phyloP scores from a whole-genome alignment of 495 filamentous ascomycete genomes.

The Penicillium macrosclerotiorum region DNA sequence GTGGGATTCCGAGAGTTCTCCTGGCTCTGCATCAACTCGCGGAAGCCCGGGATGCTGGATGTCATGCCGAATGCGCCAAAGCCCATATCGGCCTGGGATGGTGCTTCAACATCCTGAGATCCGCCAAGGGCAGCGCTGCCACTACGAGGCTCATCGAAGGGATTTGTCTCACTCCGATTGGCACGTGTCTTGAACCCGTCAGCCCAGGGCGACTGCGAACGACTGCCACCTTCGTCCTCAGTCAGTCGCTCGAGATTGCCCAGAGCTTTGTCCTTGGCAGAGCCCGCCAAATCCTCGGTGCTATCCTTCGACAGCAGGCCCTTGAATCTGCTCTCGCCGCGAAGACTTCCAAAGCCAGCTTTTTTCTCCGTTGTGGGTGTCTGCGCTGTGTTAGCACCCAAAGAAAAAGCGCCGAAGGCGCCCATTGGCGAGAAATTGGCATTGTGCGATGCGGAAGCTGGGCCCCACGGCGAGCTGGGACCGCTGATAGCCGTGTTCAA shows the following conservation, averaged over 20 bases:
- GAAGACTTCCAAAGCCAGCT: slow-evolving; percentile 60
- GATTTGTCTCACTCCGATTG: slow-evolving; percentile 74
- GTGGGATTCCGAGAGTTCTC: slow-evolving; percentile 59
- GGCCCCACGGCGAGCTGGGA: slow-evolving; percentile 66
- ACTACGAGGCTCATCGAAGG: slow-evolving; percentile 66
- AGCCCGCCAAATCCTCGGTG: slow-evolving; percentile 58
- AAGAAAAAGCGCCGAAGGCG: slow-evolving; percentile 81
- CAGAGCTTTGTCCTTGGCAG: slow-evolving; percentile 52
- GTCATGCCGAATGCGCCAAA: slow-evolving; percentile 78
- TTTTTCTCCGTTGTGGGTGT: slow-evolving; percentile 66
- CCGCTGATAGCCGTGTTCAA: slow-evolving; percentile 48
- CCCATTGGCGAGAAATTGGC: slow-evolving; percentile 69
- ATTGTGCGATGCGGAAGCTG: slow-evolving; percentile 55
- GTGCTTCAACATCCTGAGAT: slow-evolving; percentile 68
- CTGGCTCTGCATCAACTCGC: slow-evolving; percentile 57
- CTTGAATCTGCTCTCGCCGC: slow-evolving; percentile 80
- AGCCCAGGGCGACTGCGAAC: slow-evolving; percentile 53
- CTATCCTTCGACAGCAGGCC: slow-evolving; percentile 77
- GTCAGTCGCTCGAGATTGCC: slow-evolving; percentile 53
- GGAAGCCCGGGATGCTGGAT: slow-evolving; percentile 64
- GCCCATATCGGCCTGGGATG: slow-evolving; percentile 49
- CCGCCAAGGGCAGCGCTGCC: slow-evolving; percentile 82
- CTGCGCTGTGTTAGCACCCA: slow-evolving; percentile 47
- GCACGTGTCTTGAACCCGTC: slow-evolving; percentile 49
- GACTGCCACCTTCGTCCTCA: slow-evolving; percentile 46